These are phyloP conservation scores for Candida maris DNA, from an alignment of 805 yeast genomes.

Conservation along the genomic window DNA sequence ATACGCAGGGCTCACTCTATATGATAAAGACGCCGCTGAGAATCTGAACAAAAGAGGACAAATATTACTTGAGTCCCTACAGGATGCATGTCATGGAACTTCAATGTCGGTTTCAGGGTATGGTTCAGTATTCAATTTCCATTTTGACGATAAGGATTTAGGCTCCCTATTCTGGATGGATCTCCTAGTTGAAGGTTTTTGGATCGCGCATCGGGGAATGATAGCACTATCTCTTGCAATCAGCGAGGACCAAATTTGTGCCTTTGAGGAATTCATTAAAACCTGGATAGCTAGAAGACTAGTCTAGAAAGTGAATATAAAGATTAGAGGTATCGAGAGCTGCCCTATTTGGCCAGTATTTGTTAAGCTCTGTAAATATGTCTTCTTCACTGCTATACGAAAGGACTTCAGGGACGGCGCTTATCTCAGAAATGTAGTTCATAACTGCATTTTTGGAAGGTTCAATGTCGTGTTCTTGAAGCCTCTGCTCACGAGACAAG, in stretches of 20 bases:
- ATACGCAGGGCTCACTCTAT: constrained; percentile 8
- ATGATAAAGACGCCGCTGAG: constrained; percentile 1
- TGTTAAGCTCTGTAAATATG: constrained; percentile 2
- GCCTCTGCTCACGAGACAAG: not conserved
- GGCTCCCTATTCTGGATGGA: constrained; percentile 13
- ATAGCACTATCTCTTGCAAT: constrained; percentile 7
- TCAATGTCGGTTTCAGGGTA: constrained; percentile 9
- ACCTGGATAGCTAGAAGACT: constrained; percentile 6
- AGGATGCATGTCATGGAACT: constrained; percentile 4
- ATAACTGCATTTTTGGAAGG: constrained; percentile 2
- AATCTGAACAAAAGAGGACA: constrained; percentile 7
- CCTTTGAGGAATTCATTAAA: constrained; percentile 3
- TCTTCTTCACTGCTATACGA: constrained; percentile 3
- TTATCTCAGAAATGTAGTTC: constrained; percentile 3
- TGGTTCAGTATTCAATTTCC: constrained; percentile 11
- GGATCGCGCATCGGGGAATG: constrained; percentile 16
- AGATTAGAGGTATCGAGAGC: not conserved
- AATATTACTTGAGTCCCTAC: constrained; percentile 1
- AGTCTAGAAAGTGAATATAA: not conserved
- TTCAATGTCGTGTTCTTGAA: not conserved
- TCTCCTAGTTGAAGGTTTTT: constrained; percentile 10
- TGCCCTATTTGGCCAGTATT: constrained; percentile 3
- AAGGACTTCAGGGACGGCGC: constrained; percentile 1
- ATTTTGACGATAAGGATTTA: constrained; percentile 4
- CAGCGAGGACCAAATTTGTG: constrained; percentile 6